phyloP scores from a whole-genome alignment of 2,329 filamentous ascomycete species.

The Trichoderma citrinoviride region DNA sequence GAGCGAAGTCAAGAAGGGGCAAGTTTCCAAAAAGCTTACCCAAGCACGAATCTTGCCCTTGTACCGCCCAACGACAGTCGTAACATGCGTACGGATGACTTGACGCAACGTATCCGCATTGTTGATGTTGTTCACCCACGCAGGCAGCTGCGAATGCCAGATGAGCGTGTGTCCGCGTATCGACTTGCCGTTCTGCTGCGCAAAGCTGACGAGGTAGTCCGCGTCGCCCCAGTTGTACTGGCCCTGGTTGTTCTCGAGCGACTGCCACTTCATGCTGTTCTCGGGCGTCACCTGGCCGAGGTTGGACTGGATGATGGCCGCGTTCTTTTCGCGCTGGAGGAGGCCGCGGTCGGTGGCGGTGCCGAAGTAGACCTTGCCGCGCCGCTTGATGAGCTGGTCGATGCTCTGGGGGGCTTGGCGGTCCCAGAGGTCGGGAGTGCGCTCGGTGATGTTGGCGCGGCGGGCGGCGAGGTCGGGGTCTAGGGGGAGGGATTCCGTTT shows the following conservation, averaged over 20 bases:
- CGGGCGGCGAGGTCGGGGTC: background rate
- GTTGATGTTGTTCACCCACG: constrained; percentile 5
- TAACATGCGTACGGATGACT: constrained; percentile 2
- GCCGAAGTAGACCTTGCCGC: constrained; percentile 3
- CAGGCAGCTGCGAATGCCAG: constrained; percentile 4
- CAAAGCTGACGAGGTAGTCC: constrained; percentile 9
- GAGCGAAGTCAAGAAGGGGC: too few species aligned
- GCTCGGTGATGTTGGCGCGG: constrained; percentile 1
- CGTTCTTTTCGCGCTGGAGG: constrained; percentile 2
- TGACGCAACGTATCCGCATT: constrained; percentile 9
- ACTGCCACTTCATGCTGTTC: constrained; percentile 14
- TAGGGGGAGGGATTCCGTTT: background rate
- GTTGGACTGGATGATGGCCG: constrained; percentile 4
- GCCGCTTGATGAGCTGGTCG: background rate
- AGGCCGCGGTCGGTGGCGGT: constrained; percentile 9
- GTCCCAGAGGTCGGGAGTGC: background rate
- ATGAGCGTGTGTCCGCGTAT: constrained; percentile 6
- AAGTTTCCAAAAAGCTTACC: too few species aligned
- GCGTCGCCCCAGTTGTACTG: constrained; percentile 7
- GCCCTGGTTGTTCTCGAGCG: background rate
- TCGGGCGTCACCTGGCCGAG: constrained; percentile 9
- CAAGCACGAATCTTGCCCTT: constrained; percentile 9
- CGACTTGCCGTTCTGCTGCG: constrained; percentile 1
- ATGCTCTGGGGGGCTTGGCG: constrained; percentile 1
- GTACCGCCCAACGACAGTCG: constrained; percentile 4